A percentile compares a stretch with the other conserved stretches of the same genome.
phyloP scores from a whole-genome alignment of 495 filamentous ascomycete species.

The Penicillium silybi region DNA sequence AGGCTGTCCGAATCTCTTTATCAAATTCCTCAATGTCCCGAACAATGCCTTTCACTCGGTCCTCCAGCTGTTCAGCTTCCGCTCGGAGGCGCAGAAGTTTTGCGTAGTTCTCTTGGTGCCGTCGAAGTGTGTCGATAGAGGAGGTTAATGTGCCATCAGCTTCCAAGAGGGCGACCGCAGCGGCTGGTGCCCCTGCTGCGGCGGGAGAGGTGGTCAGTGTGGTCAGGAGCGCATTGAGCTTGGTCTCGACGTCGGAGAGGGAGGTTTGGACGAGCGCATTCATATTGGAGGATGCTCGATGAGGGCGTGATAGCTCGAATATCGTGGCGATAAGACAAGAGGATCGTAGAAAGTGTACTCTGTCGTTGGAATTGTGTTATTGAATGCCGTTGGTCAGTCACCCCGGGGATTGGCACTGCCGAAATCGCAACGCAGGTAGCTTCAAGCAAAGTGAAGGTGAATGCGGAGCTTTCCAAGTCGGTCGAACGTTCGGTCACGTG shows the following conservation, averaged over 20 bases:
- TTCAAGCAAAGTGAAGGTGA: background rate
- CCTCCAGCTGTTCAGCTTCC: conserved; percentile 38
- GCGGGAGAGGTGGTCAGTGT: conserved; percentile 42
- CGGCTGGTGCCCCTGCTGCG: conserved; percentile 39
- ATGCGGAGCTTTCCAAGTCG: background rate
- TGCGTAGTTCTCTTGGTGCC: conserved; percentile 42
- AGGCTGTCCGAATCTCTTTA: conserved; percentile 32
- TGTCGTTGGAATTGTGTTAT: background rate
- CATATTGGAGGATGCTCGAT: conserved; percentile 23
- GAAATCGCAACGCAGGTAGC: background rate
- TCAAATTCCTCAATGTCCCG: conserved; percentile 37
- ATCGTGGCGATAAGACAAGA: background rate
- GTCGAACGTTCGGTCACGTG: background rate
- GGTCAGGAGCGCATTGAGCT: conserved; percentile 39
- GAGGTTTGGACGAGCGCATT: conserved; percentile 35
- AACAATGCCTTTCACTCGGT: conserved; percentile 40
- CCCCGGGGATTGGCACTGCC: background rate
- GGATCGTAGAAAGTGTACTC: background rate
- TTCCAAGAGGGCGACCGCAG: conserved; percentile 36
- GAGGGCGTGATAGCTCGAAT: background rate
- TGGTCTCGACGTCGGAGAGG: conserved; percentile 37
- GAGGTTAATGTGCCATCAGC: conserved; percentile 41
- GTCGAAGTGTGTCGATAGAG: conserved; percentile 36
- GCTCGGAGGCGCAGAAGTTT: conserved; percentile 34
- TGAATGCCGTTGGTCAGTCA: background rate